Evolutionary conservation across 2,329 filamentous ascomycete species (phyloP), one percentile per base, ranked within the genome.

Genomic region (Fusarium chlamydosporum): DNA sequence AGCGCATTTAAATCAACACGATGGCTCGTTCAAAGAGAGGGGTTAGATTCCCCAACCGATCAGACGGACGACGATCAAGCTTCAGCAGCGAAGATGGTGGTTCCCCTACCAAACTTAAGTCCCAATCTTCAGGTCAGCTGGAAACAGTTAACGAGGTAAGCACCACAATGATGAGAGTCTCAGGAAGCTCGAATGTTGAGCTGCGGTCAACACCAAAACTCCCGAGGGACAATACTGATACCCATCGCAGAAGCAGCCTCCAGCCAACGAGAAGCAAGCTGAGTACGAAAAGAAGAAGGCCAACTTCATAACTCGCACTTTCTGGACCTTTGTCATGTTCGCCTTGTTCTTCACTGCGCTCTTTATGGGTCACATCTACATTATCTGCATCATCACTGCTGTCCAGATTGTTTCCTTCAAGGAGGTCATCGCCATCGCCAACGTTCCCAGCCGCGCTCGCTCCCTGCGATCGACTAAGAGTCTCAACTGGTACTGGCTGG

Each of bases 251-350:
- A 85, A 84, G 72, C 76, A 79, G 12, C 74, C 80, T 10, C 75
- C 79, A 35, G 73, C 78, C 59, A 79, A 82, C 45, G 79, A 83
- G 65, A 78, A 81, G 64, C 78, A 78, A 54, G 79, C 80, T 75
- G 96, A 97, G 67, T 97, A 96, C 79, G 94, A 98, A 78, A 98
- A 98, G 88, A 99, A 99, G 82, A 97, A 97, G 84, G 91, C 94
- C 80, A 97, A 96, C 79, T 98, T 99, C 84, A 92, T 97, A 76
- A 97, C 94, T 38, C 91, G 96, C 76, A 95, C 95, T 56, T 93
- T 97, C 85, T 99, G 96, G 96, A 97, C 93, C 5, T 91, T 99
- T 70, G 91, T 97, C 82, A 99, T 99, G 96, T 97, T 99, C 74
- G 92, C 85, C 56, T 87, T 89, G 76, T 99, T 99, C 86, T 97